These are phyloP conservation scores for Boletus vinaceobasis DNA, from an alignment of 768 basidiomycete species.

Conservation along the genomic window DNA sequence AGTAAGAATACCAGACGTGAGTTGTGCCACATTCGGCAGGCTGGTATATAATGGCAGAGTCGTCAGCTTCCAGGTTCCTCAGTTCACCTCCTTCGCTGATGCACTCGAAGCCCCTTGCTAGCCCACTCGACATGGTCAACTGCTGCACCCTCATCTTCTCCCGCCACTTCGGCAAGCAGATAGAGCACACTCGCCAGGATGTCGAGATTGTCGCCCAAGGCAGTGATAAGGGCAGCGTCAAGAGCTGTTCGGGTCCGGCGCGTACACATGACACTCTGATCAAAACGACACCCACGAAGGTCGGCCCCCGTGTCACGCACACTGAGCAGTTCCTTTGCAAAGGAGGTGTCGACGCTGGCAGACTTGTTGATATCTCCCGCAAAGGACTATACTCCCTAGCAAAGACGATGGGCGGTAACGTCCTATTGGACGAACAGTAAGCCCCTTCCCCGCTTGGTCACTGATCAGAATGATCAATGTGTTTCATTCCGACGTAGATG, in stretches of 20 bases:
- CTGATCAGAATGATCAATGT: conserved; percentile 14
- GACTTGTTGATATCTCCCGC: conserved; percentile 34
- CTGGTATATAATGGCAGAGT: conserved; percentile 21
- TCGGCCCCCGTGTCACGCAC: conserved; percentile 35
- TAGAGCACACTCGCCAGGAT: conserved; percentile 16
- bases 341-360: conserved; percentile 35
- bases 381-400: conserved; percentile 32
- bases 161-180: conserved; percentile 19
- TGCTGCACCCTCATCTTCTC: conserved; percentile 23
- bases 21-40: conserved; percentile 14
- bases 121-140: conserved; percentile 26
- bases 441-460: conserved; percentile 18
- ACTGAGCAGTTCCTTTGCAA: conserved; percentile 34
- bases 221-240: conserved; percentile 25
- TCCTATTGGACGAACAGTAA: conserved; percentile 36
- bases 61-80: conserved; percentile 9
- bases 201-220: conserved; percentile 21
- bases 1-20: conserved; percentile 16
- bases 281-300: conserved; percentile 22
- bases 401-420: conserved; percentile 35
- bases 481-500: conserved; percentile 26
- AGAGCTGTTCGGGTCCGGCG: conserved; percentile 35
- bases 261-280: conserved; percentile 24
- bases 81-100: conserved; percentile 17
- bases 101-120: conserved; percentile 20